Evolutionary conservation across 495 filamentous ascomycete species (phyloP).

Genomic region (Cladorrhinum samala): DNA sequence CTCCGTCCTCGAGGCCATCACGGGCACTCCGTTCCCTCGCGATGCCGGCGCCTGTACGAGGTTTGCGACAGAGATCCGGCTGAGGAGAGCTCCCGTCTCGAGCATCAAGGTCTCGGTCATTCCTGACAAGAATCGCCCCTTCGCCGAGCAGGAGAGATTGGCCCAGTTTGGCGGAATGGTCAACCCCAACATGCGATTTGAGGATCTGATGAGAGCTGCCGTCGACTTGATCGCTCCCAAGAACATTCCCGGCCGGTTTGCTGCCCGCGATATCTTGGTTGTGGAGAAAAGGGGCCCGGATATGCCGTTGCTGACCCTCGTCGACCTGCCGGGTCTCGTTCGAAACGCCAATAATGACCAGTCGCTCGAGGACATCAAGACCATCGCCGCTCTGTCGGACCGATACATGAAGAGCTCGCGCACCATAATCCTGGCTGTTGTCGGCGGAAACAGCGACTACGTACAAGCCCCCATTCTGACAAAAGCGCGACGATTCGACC

Average conservation of each 20-base stretch:
- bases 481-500: slow-evolving; percentile 41
- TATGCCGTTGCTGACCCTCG: slow-evolving; percentile 48
- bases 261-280: slow-evolving; percentile 43
- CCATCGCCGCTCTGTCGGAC: slow-evolving; percentile 41
- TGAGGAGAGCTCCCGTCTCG: slow-evolving; percentile 40
- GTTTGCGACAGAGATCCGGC: slow-evolving; percentile 56
- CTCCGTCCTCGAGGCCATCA: slow-evolving; percentile 68
- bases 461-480: slow-evolving; percentile 43
- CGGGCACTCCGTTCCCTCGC: slow-evolving; percentile 61
- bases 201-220: slow-evolving; percentile 28
- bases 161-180: slow-evolving; percentile 39
- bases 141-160: slow-evolving; percentile 32
- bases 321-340: slow-evolving; percentile 52
- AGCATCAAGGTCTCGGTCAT: slow-evolving; percentile 46
- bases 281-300: slow-evolving; percentile 50
- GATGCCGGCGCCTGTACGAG: slow-evolving; percentile 60
- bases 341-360: slow-evolving; percentile 43
- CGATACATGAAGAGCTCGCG: slow-evolving; percentile 46
- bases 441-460: slow-evolving; percentile 47
- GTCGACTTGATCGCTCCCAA: slow-evolving; percentile 35
- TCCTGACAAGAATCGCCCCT: slow-evolving; percentile 36
- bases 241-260: slow-evolving; percentile 31
- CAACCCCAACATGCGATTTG: slow-evolving; percentile 27
- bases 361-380: slow-evolving; percentile 38
- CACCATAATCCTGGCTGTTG: slow-evolving; percentile 48